Percentiles rank a stretch among this genome's conserved stretches.
phyloP scores from a whole-genome alignment of 2,329 filamentous ascomycete species.

The Venturia asperata region DNA sequence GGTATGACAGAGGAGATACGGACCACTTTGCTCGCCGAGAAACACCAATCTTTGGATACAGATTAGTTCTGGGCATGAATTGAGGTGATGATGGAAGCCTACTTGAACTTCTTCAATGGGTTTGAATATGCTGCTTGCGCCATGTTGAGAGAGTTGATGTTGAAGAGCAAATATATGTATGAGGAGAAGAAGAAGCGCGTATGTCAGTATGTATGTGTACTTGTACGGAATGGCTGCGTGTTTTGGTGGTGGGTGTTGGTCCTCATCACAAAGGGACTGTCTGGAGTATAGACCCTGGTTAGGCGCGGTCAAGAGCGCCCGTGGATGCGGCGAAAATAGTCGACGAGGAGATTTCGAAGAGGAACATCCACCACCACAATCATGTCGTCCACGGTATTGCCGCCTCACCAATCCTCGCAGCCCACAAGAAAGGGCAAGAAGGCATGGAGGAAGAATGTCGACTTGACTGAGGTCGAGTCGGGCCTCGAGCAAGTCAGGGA shows the following conservation, averaged over 20 bases:
- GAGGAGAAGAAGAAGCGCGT: neutral
- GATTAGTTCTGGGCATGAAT: neutral
- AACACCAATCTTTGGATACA: slow-evolving; percentile 72
- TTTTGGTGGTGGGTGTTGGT: neutral
- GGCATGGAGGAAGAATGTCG: slow-evolving; percentile 97
- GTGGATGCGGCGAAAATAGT: neutral
- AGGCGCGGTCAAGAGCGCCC: neutral
- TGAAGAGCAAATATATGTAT: neutral
- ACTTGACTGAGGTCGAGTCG: slow-evolving; percentile 75
- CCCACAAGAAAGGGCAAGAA: slow-evolving; percentile 96
- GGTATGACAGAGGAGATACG: slow-evolving; percentile 29
- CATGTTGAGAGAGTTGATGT: slow-evolving; percentile 47
- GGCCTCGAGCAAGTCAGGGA: slow-evolving; percentile 80
- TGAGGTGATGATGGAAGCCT: slow-evolving; percentile 21
- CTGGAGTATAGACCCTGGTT: slow-evolving; percentile 7
- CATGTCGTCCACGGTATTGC: neutral
- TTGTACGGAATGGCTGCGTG: neutral
- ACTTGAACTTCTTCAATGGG: slow-evolving; percentile 99
- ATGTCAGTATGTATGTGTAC: neutral
- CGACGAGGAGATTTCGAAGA: neutral
- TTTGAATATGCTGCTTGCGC: slow-evolving; percentile 86
- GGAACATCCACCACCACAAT: neutral
- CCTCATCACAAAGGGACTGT: neutral
- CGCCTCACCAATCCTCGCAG: slow-evolving; percentile 77
- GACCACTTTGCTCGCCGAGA: slow-evolving; percentile 97